phyloP scores from a whole-genome alignment of 2,329 filamentous ascomycete species.

The Mycosphaerella sp. region DNA sequence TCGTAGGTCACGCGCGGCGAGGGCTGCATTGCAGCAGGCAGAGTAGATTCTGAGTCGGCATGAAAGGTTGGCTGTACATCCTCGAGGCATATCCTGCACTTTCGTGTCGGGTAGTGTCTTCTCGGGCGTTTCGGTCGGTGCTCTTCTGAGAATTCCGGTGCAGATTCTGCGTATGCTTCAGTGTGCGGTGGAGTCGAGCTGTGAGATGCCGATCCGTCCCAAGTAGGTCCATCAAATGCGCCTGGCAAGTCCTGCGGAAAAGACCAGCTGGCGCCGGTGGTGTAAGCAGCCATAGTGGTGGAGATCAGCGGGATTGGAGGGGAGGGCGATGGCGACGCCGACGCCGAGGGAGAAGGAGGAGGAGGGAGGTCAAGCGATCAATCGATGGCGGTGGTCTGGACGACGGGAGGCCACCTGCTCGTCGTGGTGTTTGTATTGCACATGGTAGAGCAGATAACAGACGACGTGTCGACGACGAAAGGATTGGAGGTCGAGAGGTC shows the following conservation, averaged over 20 bases:
- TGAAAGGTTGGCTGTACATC: constrained; percentile 54
- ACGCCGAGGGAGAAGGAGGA: not conserved
- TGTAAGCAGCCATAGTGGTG: constrained; percentile 38
- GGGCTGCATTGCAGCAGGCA: constrained; percentile 51
- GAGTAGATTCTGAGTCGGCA: constrained; percentile 41
- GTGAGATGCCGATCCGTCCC: constrained; percentile 1
- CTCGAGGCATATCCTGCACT: constrained; percentile 87
- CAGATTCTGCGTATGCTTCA: not conserved
- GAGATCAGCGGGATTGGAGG: not conserved
- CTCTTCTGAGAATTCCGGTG: constrained; percentile 18
- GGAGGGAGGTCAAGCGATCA: constrained; percentile 1
- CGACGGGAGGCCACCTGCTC: not conserved
- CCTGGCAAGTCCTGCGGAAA: constrained; percentile 44
- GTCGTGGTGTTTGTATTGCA: not conserved
- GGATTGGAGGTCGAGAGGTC: no score
- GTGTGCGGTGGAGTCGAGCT: not conserved
- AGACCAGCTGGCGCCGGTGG: constrained; percentile 39
- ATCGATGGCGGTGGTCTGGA: constrained; percentile 3
- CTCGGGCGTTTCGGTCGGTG: constrained; percentile 26
- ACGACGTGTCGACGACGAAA: no score
- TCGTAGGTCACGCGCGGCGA: constrained; percentile 59
- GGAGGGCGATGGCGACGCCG: no score
- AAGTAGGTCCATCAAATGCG: constrained; percentile 16
- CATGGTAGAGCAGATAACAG: not conserved
- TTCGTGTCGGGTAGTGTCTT: constrained; percentile 61